Conservation (phyloP, 257 asterid genomes). For the Buddleja alternifolia region DNA sequence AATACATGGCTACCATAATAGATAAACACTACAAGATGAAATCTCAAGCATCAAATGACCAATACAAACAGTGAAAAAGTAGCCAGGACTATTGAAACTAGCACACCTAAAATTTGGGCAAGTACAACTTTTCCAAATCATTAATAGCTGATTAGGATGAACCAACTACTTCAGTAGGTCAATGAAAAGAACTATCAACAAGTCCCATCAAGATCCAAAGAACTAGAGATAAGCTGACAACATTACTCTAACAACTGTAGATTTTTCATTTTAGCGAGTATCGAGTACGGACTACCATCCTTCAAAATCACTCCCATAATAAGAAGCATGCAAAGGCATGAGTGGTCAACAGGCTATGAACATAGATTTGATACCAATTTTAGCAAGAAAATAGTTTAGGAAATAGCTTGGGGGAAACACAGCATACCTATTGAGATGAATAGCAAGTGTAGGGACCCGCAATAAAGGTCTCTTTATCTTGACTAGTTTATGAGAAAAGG, state of each 20-base stretch:
- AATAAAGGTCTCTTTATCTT: conserved; percentile 83
- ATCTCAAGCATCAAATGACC: background rate
- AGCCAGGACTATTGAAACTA: background rate
- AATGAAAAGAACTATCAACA: conserved; percentile 14
- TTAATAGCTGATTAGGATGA: background rate
- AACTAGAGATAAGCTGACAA: conserved; percentile 7
- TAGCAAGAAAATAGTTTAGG: conserved; percentile 7
- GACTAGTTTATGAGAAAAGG: conserved; percentile 86
- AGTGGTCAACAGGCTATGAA: conserved; percentile 14
- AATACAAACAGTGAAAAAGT: background rate
- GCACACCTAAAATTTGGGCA: background rate
- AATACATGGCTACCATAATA: background rate
- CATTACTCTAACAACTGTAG: background rate
- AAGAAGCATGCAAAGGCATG: background rate
- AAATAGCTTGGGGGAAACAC: conserved; percentile 10
- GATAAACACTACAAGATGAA: background rate
- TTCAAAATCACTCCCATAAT: conserved; percentile 14
- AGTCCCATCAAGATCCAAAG: conserved; percentile 17
- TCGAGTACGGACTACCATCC: conserved; percentile 5
- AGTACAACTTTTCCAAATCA: background rate
- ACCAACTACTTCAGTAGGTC: conserved; percentile 15
- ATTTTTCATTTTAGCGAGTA: conserved; percentile 2
- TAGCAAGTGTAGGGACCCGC: conserved; percentile 96
- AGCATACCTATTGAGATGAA: conserved; percentile 88
- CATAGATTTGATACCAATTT: conserved; percentile 12